A percentile compares a stretch with the other conserved stretches of the same genome.
Evolutionary conservation across 1,284 basidiomycete species (phyloP).

Genomic region (Ceraceosorus bombacis): DNA sequence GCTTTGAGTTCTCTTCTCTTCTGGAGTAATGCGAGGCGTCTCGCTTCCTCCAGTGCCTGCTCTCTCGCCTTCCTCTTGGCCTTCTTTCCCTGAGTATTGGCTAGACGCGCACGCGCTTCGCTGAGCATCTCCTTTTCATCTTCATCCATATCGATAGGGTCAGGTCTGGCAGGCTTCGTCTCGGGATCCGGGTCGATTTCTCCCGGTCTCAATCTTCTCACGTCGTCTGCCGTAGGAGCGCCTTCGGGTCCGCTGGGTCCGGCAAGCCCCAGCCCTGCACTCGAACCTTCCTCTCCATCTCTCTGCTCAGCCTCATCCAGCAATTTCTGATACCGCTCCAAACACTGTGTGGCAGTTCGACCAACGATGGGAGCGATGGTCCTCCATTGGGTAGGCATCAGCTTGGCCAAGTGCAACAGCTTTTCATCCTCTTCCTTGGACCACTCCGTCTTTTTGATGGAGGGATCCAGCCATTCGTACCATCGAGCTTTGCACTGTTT

Average conservation of each 20-base stretch:
- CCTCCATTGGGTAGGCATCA: conserved; percentile 99
- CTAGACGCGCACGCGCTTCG: conserved; percentile 91
- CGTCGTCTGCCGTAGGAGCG: conserved; percentile 83
- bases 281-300: conserved; percentile 26
- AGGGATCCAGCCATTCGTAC: conserved; percentile 99
- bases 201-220: conserved; percentile 78
- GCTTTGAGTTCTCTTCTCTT: conserved; percentile 97
- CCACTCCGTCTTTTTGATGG: conserved; percentile 95
- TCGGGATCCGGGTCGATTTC: conserved; percentile 99
- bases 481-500: conserved; percentile 98
- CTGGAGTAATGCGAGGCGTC: conserved; percentile 85
- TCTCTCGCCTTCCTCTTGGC: conserved; percentile 97
- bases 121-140: conserved; percentile 99
- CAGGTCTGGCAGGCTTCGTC: conserved; percentile 91
- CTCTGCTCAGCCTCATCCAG: conserved; percentile 75
- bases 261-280: conserved; percentile 58
- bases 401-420: conserved; percentile 89
- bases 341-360: conserved; percentile 94
- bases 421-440: conserved; percentile 91
- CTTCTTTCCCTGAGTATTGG: conserved; percentile 99
- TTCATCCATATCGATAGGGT: conserved; percentile 99
- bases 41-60: conserved; percentile 73
- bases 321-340: conserved; percentile 95
- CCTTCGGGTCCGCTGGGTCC: conserved; percentile 66
- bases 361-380: conserved; percentile 98